phyloP scores from a whole-genome alignment of 2,329 filamentous ascomycete genomes.

The Dryadomyces quercivorus region DNA sequence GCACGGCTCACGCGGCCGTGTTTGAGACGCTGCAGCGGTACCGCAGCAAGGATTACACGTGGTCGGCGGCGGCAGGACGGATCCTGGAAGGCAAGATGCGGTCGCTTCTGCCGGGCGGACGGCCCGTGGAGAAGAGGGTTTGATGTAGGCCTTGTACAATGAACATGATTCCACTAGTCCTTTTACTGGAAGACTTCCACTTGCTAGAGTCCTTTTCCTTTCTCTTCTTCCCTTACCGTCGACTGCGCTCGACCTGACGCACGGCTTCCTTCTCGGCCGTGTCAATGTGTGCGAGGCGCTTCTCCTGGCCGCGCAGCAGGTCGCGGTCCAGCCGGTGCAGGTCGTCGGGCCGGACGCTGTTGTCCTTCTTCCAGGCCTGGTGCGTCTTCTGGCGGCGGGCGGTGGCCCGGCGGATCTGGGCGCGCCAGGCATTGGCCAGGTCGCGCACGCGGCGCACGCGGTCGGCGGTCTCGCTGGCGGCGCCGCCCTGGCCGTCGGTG shows the following conservation, averaged over 20 bases:
- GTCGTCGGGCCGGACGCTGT: constrained; percentile 30
- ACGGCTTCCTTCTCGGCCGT: constrained; percentile 35
- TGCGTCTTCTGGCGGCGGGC: constrained; percentile 34
- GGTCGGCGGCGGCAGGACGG: constrained; percentile 25
- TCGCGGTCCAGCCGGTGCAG: constrained; percentile 28
- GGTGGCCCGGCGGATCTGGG: constrained; percentile 26
- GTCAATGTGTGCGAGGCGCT: constrained; percentile 39
- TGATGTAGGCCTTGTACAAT: too few relatives aligned
- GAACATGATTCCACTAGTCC: too few relatives aligned
- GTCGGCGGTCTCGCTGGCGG: constrained; percentile 19
- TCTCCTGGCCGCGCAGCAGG: constrained; percentile 39
- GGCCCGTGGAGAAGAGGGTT: neutral
- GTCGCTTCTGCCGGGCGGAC: constrained; percentile 14
- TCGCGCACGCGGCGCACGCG: constrained; percentile 26
- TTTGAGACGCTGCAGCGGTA: constrained; percentile 22
- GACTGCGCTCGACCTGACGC: constrained; percentile 23
- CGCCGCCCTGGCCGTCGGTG: constrained; percentile 26
- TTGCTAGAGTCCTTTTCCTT: too few relatives aligned
- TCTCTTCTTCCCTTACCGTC: neutral
- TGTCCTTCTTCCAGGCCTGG: constrained; percentile 34
- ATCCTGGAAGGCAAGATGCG: constrained; percentile 19
- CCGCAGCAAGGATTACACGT: constrained; percentile 21
- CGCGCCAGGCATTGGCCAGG: constrained; percentile 36
- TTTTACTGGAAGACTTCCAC: too few relatives aligned
- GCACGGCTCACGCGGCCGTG: neutral